These are phyloP conservation scores for Candida tibetensis DNA, from an alignment of 805 yeast species.

Conservation along the genomic window DNA sequence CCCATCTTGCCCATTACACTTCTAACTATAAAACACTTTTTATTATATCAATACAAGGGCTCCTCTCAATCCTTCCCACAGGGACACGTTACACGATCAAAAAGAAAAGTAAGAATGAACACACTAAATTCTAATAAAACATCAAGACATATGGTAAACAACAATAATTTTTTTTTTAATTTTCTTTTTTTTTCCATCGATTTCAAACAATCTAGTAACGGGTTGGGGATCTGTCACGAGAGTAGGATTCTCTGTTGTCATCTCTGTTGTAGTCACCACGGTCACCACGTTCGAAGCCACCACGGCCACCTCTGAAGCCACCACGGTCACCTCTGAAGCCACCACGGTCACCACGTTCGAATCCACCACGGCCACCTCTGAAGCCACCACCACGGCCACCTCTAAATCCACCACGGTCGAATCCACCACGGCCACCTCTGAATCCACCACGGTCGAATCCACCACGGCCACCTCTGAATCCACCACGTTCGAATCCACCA, in stretches of 20 bases:
- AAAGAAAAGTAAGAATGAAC: constrained; percentile 2
- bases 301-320: constrained; percentile 34
- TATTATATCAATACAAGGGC: constrained; percentile 8
- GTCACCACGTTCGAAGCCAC: constrained; percentile 24
- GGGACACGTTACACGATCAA: constrained; percentile 6
- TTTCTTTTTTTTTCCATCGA: constrained; percentile 2
- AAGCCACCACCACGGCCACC: constrained; percentile 31
- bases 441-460: constrained; percentile 24
- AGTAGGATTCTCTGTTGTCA: constrained; percentile 45
- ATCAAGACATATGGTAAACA: constrained; percentile 2
- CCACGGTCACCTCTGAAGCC: constrained; percentile 40
- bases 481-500: constrained; percentile 33
- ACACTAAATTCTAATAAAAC: constrained; percentile 6
- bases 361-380: constrained; percentile 37
- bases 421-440: constrained; percentile 38
- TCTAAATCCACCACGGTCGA: constrained; percentile 31
- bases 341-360: constrained; percentile 19
- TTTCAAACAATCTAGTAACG: constrained; percentile 45
- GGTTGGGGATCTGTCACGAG: constrained; percentile 66
- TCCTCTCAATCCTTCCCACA: constrained; percentile 2
- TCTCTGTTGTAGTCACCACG: constrained; percentile 45
- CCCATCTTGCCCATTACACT: too few species aligned
- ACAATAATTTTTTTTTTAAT: background rate
- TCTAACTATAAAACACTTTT: constrained; percentile 7
- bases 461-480: constrained; percentile 31